Evolutionary conservation across 306 rosid species (phyloP).

Genomic region (Medicago ruthenica): DNA sequence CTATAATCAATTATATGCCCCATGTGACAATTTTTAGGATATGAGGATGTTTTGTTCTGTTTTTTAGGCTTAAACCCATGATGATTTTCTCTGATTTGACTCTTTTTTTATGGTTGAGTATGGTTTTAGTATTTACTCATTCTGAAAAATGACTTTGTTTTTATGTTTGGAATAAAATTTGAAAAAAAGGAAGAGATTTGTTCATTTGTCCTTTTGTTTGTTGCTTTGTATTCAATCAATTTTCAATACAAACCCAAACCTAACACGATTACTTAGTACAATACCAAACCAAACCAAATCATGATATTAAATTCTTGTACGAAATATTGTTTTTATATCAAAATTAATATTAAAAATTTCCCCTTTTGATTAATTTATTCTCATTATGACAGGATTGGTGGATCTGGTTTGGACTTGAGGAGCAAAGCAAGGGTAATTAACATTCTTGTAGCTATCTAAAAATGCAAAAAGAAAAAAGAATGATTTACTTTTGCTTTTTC

Average conservation of each 20-base stretch:
- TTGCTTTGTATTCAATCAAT: background rate
- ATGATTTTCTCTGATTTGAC: constrained; percentile 23
- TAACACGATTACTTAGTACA: background rate
- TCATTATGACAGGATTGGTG: constrained; percentile 75
- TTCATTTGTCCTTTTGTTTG: background rate
- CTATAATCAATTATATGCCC: background rate
- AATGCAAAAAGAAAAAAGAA: background rate
- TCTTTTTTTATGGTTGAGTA: constrained; percentile 22
- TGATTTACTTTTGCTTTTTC: background rate
- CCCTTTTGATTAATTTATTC: constrained; percentile 20
- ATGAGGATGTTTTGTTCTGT: background rate
- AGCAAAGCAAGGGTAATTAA: constrained; percentile 92
- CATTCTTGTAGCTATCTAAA: background rate
- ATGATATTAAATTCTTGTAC: constrained; percentile 22
- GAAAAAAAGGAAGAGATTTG: background rate
- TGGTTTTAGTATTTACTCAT: constrained; percentile 12
- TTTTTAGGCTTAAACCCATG: background rate
- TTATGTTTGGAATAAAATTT: background rate
- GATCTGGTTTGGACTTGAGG: constrained; percentile 90
- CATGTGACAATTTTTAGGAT: too few species aligned
- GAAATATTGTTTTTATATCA: background rate
- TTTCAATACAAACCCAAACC: background rate
- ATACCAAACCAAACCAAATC: background rate
- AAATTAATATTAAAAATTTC: background rate
- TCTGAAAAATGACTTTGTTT: background rate